Evolutionary conservation across 2,329 filamentous ascomycete genomes (phyloP).

Genomic region (Diatrype stigma): DNA sequence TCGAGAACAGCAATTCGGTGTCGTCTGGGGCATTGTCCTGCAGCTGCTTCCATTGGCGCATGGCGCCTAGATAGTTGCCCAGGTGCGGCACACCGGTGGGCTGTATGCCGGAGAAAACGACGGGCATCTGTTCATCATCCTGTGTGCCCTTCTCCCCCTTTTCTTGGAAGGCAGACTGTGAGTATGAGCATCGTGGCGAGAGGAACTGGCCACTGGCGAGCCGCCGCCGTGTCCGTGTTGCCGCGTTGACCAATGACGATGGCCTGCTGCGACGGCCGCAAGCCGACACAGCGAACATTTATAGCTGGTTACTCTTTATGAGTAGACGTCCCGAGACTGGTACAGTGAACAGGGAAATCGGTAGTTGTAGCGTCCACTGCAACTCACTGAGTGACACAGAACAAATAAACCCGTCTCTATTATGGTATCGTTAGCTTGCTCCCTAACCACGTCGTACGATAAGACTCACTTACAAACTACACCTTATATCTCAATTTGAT

Average conservation of each 20-base stretch:
- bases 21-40: slow-evolving; percentile 58
- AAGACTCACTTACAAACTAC: no score
- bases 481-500: no score
- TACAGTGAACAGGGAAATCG: background rate
- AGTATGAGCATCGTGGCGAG: background rate
- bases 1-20: slow-evolving; percentile 71
- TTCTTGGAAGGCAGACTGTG: background rate
- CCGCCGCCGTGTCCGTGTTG: background rate
- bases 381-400: no score
- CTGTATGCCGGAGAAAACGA: slow-evolving; percentile 94
- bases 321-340: background rate
- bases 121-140: slow-evolving; percentile 12
- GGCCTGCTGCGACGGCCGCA: background rate
- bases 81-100: slow-evolving; percentile 91
- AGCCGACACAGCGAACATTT: background rate
- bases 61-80: slow-evolving; percentile 89
- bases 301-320: background rate
- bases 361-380: background rate
- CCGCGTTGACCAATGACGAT: background rate
- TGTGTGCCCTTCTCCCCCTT: background rate
- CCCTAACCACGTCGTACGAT: no score
- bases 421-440: no score
- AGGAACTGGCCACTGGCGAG: background rate
- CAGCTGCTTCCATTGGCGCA: slow-evolving; percentile 79
- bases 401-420: no score